phyloP scores from a whole-genome alignment of 2,329 filamentous ascomycete genomes.

The Cercospora nicotianae region DNA sequence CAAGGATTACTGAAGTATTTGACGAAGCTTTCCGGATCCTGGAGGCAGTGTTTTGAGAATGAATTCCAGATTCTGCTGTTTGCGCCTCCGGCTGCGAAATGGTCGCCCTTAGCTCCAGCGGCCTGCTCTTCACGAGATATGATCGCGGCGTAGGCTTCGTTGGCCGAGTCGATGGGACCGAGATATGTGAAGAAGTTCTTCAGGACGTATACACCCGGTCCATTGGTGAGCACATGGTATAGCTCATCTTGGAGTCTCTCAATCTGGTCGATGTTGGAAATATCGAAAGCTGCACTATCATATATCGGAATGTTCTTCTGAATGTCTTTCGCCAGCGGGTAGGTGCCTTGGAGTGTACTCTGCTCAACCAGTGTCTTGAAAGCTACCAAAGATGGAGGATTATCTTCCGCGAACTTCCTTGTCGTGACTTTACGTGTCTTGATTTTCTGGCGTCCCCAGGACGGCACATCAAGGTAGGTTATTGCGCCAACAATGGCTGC shows the following conservation, averaged over 20 bases:
- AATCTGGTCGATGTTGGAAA: conserved; percentile 36
- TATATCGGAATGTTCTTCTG: conserved; percentile 59
- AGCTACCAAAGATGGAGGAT: conserved; percentile 26
- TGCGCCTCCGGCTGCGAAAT: conserved; percentile 57
- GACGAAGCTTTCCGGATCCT: conserved; percentile 55
- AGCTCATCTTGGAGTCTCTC: conserved; percentile 59
- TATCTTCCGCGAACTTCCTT: conserved; percentile 25
- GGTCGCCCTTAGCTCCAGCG: conserved; percentile 53
- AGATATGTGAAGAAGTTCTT: conserved; percentile 53
- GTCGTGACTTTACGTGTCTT: conserved; percentile 24
- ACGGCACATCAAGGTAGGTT: conserved; percentile 30
- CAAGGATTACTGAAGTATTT: conserved; percentile 62
- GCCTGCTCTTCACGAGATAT: conserved; percentile 48
- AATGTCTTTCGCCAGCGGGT: conserved; percentile 51
- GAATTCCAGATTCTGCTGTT: conserved; percentile 68
- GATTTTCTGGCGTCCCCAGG: conserved; percentile 24
- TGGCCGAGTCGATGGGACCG: conserved; percentile 49
- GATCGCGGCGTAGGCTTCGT: conserved; percentile 51
- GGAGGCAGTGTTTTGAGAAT: conserved; percentile 60
- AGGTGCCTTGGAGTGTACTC: conserved; percentile 36
- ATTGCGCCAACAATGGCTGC: conserved; percentile 7
- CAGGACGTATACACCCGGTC: conserved; percentile 62
- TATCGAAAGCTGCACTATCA: conserved; percentile 45
- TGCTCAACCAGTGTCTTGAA: conserved; percentile 31
- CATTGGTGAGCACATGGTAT: conserved; percentile 54